phyloP scores from a whole-genome alignment of 306 rosid species.

The Bauhinia variegata region DNA sequence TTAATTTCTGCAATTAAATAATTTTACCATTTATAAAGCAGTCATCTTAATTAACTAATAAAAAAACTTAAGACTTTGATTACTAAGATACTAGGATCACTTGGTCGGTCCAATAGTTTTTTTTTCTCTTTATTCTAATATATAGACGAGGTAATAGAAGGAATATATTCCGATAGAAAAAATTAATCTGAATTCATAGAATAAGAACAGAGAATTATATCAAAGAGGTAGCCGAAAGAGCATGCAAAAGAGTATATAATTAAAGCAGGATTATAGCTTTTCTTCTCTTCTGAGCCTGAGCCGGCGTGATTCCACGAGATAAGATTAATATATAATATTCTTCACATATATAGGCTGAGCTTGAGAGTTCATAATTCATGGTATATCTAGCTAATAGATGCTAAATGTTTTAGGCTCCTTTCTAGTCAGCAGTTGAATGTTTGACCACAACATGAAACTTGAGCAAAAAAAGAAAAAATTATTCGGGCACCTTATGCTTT shows the following conservation, averaged over 20 bases:
- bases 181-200: slow-evolving; percentile 36
- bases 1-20: slow-evolving; percentile 37
- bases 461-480: too few species aligned
- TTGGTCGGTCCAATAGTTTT: slow-evolving; percentile 18
- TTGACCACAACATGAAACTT: too few species aligned
- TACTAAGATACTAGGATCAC: slow-evolving; percentile 37
- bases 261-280: slow-evolving; percentile 15
- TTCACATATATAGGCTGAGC: too few species aligned
- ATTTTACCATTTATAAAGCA: slow-evolving; percentile 33
- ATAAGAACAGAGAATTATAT: slow-evolving; percentile 25
- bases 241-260: not conserved
- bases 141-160: not conserved
- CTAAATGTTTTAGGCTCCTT: too few species aligned
- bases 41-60: not conserved
- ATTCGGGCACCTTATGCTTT: too few species aligned
- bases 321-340: too few species aligned
- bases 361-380: too few species aligned
- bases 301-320: not conserved
- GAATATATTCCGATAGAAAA: slow-evolving; percentile 36
- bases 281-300: too few species aligned
- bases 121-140: too few species aligned
- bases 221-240: slow-evolving; percentile 40
- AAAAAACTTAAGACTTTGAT: slow-evolving; percentile 27
- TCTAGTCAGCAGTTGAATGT: too few species aligned
- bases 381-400: too few species aligned